A percentile compares a stretch with the other conserved stretches of the same genome.
These are phyloP conservation scores for Nothomitra cinnamomea DNA, from an alignment of 2,329 filamentous ascomycete genomes.

Conservation along the genomic window DNA sequence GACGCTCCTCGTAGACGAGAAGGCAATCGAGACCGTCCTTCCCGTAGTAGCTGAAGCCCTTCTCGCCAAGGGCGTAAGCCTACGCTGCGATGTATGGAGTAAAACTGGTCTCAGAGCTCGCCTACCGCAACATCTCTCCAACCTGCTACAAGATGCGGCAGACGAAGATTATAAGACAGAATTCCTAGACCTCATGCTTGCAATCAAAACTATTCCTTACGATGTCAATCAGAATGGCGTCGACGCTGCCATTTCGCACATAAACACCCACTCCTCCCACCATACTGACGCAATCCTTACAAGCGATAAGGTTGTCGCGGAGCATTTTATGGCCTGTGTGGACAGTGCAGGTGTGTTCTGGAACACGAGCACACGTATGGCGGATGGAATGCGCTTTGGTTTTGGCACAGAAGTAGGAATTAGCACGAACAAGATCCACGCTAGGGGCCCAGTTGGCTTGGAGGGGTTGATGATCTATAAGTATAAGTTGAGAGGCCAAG, in stretches of 20 bases:
- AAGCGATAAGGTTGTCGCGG: slow-evolving; percentile 45
- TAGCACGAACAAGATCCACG: slow-evolving; percentile 97
- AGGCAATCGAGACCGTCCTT: slow-evolving; percentile 48
- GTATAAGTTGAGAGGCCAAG: slow-evolving; percentile 72
- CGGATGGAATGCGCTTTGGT: slow-evolving; percentile 91
- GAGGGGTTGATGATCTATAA: slow-evolving; percentile 96
- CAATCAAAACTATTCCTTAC: slow-evolving; percentile 57
- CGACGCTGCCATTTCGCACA: slow-evolving; percentile 63
- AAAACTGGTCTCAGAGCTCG: slow-evolving; percentile 42
- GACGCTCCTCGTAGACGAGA: slow-evolving; percentile 69
- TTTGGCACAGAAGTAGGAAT: slow-evolving; percentile 98
- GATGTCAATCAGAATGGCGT: slow-evolving; percentile 24
- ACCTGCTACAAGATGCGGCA: slow-evolving; percentile 44
- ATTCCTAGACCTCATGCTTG: slow-evolving; percentile 69
- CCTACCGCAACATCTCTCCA: slow-evolving; percentile 26
- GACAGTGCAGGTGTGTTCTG: slow-evolving; percentile 91
- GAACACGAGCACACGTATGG: slow-evolving; percentile 89
- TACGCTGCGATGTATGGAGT: slow-evolving; percentile 60
- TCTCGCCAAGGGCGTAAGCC: slow-evolving; percentile 55
- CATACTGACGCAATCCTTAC: slow-evolving; percentile 92
- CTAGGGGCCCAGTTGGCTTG: slow-evolving; percentile 77
- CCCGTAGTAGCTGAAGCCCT: slow-evolving; percentile 59
- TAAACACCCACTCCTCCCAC: slow-evolving; percentile 81
- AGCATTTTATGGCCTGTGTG: slow-evolving; percentile 67
- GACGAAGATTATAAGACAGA: slow-evolving; percentile 72